These are phyloP conservation scores for Rhododendron ferrugineum DNA, from an alignment of 148 eudicot species.

Conservation along the genomic window DNA sequence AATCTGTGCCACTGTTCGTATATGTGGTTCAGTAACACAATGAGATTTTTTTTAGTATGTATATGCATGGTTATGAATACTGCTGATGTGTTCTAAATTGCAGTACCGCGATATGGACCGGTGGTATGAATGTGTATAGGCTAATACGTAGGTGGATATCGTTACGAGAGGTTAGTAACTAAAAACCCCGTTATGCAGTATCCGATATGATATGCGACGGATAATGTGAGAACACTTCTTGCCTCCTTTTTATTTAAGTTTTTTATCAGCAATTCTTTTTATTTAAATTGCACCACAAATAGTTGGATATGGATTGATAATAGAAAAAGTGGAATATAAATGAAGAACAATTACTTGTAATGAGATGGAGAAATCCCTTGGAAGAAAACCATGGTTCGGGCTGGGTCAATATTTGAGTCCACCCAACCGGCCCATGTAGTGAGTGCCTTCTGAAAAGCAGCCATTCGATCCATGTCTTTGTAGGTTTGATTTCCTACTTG, in stretches of 20 bases:
- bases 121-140: too few species aligned
- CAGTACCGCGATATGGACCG: background rate
- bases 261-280: too few species aligned
- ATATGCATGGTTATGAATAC: background rate
- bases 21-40: background rate
- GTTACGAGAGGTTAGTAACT: background rate
- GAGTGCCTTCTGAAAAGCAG: constrained; percentile 72
- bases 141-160: too few species aligned
- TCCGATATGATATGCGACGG: too few species aligned
- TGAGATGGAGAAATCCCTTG: constrained; percentile 98
- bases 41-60: background rate
- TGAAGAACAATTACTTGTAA: constrained; percentile 61
- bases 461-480: constrained; percentile 73
- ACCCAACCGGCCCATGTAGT: constrained; percentile 86
- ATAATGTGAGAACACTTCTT: background rate
- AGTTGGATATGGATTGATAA: background rate
- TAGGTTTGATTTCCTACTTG: constrained; percentile 34
- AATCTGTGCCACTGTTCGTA: constrained; percentile 53
- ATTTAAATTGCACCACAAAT: background rate
- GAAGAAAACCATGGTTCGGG: constrained; percentile 62
- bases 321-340: background rate
- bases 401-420: constrained; percentile 58
- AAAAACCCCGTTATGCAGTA: background rate
- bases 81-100: too few species aligned
- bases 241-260: background rate